These are phyloP conservation scores for Olyra latifolia DNA, from an alignment of 176 grass and related monocot genomes.

Conservation along the genomic window DNA sequence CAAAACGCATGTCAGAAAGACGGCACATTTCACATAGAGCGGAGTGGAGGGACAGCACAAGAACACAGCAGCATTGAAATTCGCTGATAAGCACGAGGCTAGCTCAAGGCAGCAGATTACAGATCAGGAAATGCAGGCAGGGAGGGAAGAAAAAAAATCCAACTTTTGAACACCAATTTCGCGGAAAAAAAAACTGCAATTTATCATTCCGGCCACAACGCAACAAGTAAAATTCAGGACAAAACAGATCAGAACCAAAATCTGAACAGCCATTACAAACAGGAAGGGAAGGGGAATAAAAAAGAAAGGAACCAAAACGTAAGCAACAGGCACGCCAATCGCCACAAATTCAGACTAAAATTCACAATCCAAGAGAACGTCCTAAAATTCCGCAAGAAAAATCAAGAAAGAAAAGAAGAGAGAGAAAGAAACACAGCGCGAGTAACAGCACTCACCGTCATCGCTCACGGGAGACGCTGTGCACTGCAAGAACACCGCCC, in stretches of 20 bases:
- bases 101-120: not conserved
- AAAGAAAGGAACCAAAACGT: not conserved
- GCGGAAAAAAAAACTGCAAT: not conserved
- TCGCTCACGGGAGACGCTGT: conserved; percentile 3
- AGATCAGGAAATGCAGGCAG: conserved; percentile 1
- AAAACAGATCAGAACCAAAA: conserved; percentile 24
- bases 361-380: not conserved
- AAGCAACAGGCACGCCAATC: not conserved
- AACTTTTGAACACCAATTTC: not conserved
- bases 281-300: no score
- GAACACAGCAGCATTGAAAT: not conserved
- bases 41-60: not conserved
- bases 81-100: not conserved
- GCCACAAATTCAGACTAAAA: not conserved
- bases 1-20: conserved; percentile 15
- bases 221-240: not conserved
- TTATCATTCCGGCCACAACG: not conserved
- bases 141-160: not conserved
- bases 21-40: not conserved
- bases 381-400: not conserved
- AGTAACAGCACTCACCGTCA: conserved; percentile 36
- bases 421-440: not conserved
- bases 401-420: not conserved
- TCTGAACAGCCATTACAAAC: conserved; percentile 18
- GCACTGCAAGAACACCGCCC: conserved; percentile 32